A percentile compares a stretch with the other conserved stretches of the same genome.
phyloP scores from a whole-genome alignment of 2,329 filamentous ascomycete genomes.

The Amesomyces nigricolor region DNA sequence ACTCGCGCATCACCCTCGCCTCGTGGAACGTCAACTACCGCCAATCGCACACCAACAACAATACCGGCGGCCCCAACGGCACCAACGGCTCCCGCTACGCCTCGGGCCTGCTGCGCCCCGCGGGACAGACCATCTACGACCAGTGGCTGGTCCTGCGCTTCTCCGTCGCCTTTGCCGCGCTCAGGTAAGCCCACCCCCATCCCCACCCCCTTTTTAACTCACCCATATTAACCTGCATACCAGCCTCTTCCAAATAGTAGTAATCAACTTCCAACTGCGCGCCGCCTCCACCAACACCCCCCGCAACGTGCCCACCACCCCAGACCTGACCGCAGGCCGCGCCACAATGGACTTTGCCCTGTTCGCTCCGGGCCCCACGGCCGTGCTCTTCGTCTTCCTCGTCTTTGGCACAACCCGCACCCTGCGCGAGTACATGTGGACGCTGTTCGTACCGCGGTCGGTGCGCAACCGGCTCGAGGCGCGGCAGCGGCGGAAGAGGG shows the following conservation, averaged over 20 bases:
- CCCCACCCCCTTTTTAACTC: not conserved
- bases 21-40: constrained; percentile 32
- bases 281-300: constrained; percentile 30
- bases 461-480: constrained; percentile 6
- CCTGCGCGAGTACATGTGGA: constrained; percentile 28
- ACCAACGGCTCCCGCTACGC: not conserved
- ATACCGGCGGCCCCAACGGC: constrained; percentile 12
- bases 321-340: constrained; percentile 32
- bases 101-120: constrained; percentile 1
- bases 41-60: constrained; percentile 12
- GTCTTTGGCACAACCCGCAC: constrained; percentile 39
- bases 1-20: constrained; percentile 31
- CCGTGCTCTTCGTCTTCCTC: constrained; percentile 34
- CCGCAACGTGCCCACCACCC: constrained; percentile 27
- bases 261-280: constrained; percentile 35
- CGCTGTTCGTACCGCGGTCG: constrained; percentile 7
- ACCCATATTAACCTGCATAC: not conserved
- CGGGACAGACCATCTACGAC: constrained; percentile 37
- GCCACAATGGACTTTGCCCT: constrained; percentile 31
- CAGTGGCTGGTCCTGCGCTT: constrained; percentile 42
- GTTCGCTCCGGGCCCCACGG: constrained; percentile 36
- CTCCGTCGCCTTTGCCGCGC: constrained; percentile 38
- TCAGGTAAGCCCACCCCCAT: constrained; percentile 22
- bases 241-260: constrained; percentile 35
- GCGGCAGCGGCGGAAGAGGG: not conserved